Percentiles rank a stretch among this genome's conserved stretches.
phyloP scores from a whole-genome alignment of 768 basidiomycete genomes.

The Hygrophoropsis aurantiaca region DNA sequence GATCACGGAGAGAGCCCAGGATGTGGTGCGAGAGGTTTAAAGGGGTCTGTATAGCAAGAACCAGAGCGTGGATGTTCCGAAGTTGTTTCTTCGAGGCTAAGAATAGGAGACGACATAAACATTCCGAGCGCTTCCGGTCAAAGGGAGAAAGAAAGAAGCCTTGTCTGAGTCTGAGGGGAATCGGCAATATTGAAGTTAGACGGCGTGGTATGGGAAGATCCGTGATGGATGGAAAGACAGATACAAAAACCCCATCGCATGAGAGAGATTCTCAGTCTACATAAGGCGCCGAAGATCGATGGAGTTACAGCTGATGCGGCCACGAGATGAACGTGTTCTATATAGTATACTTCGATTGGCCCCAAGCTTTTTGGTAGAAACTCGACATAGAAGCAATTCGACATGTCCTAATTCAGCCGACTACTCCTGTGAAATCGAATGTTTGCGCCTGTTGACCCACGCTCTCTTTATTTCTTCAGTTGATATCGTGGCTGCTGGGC shows the following conservation, averaged over 20 bases:
- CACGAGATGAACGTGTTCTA: slow-evolving; percentile 5
- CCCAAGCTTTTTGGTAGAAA: too few relatives aligned
- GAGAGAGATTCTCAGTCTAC: slow-evolving; percentile 12
- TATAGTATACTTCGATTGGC: not conserved
- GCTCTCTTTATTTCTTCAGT: slow-evolving; percentile 1
- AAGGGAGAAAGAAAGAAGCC: not conserved
- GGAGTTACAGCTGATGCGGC: not conserved
- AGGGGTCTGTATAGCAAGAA: too few relatives aligned
- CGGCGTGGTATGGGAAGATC: slow-evolving; percentile 15
- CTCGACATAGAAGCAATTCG: too few relatives aligned
- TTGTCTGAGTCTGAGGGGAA: slow-evolving; percentile 9
- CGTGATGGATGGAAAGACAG: slow-evolving; percentile 3
- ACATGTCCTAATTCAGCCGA: too few relatives aligned
- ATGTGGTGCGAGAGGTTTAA: too few relatives aligned
- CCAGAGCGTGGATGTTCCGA: not conserved
- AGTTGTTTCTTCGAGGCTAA: slow-evolving; percentile 1
- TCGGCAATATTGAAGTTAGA: slow-evolving; percentile 3
- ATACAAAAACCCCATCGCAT: slow-evolving; percentile 3
- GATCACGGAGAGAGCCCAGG: too few relatives aligned
- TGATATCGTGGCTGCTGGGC: not conserved
- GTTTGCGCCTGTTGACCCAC: slow-evolving; percentile 25
- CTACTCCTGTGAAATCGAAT: slow-evolving; percentile 3
- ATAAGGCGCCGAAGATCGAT: slow-evolving; percentile 17
- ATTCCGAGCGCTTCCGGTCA: not conserved
- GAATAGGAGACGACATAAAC: not conserved